A percentile compares a stretch with the other conserved stretches of the same genome.
Evolutionary conservation across 2,329 filamentous ascomycete species (phyloP).

Genomic region (Ophiostoma pallidulum): DNA sequence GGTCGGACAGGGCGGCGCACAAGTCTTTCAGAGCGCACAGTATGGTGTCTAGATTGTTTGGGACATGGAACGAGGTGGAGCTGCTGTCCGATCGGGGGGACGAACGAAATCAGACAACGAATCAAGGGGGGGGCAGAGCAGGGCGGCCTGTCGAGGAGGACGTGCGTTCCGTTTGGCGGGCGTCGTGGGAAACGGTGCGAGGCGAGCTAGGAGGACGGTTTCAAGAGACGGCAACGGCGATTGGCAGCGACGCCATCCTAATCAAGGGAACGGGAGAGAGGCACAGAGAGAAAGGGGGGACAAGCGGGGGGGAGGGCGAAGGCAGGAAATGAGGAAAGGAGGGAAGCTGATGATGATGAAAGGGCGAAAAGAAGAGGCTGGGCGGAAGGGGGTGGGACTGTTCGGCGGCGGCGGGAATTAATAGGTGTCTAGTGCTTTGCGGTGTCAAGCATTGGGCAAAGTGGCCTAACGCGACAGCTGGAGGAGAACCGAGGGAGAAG

Average conservation of each 20-base stretch:
- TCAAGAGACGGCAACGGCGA: constrained; percentile 5
- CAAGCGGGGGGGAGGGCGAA: not conserved
- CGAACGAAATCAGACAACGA: too few species aligned
- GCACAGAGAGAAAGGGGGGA: not conserved
- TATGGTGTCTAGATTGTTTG: too few species aligned
- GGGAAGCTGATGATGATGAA: not conserved
- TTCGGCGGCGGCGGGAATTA: constrained; percentile 14
- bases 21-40: not conserved
- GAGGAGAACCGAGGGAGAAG: too few species aligned
- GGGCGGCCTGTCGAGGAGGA: too few species aligned
- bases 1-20: not conserved
- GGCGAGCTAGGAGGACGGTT: not conserved
- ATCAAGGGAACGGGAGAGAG: not conserved
- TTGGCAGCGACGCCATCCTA: constrained; percentile 10
- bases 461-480: constrained; percentile 1
- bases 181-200: not conserved
- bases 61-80: too few species aligned
- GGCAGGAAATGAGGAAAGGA: not conserved
- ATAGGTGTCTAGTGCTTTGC: constrained; percentile 4
- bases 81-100: too few species aligned
- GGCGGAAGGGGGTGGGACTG: constrained; percentile 9
- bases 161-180: not conserved
- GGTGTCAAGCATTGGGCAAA: too few species aligned
- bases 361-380: constrained; percentile 7
- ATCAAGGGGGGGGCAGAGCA: too few species aligned